A percentile compares a stretch with the other conserved stretches of the same genome.
These are phyloP conservation scores for Coemansia sp. DNA, from an alignment of 192 early-diverging fungal genomes.

Conservation along the genomic window DNA sequence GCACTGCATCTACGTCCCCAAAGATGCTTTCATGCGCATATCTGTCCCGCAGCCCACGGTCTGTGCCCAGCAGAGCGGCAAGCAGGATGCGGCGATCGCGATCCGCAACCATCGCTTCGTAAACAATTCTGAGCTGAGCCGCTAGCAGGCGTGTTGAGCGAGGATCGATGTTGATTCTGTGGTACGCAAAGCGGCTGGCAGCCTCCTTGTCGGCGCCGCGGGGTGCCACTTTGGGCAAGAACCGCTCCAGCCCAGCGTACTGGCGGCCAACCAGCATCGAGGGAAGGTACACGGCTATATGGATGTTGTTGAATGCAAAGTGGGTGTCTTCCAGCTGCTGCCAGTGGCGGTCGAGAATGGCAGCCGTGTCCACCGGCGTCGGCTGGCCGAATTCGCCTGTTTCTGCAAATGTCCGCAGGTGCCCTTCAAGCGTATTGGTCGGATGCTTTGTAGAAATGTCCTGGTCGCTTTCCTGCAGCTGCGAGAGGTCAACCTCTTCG, in stretches of 20 bases:
- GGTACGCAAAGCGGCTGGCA: conserved; percentile 2
- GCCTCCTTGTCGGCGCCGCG: not conserved
- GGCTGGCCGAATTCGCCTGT: conserved; percentile 11
- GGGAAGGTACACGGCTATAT: conserved; percentile 39
- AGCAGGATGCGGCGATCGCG: conserved; percentile 39
- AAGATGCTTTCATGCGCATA: conserved; percentile 5
- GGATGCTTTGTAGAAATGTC: too few species aligned
- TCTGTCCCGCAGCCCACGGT: conserved; percentile 1
- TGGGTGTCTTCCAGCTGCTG: conserved; percentile 23
- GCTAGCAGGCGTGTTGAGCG: conserved; percentile 19
- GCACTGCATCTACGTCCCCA: not conserved
- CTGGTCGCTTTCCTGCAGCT: not conserved
- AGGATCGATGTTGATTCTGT: conserved; percentile 22
- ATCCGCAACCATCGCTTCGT: conserved; percentile 13
- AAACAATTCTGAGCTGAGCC: conserved; percentile 17
- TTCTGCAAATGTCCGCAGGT: not conserved
- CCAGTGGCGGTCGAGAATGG: conserved; percentile 30
- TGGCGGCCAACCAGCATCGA: conserved; percentile 43
- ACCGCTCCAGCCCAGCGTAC: conserved; percentile 31
- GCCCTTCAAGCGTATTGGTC: not conserved
- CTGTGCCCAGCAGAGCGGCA: conserved; percentile 16
- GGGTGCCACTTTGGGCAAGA: conserved; percentile 37
- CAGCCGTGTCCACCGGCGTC: conserved; percentile 18
- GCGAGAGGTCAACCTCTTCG: not conserved
- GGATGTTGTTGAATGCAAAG: conserved; percentile 50